phyloP scores from a whole-genome alignment of 2,329 filamentous ascomycete genomes.

The Juglanconis oblonga region DNA sequence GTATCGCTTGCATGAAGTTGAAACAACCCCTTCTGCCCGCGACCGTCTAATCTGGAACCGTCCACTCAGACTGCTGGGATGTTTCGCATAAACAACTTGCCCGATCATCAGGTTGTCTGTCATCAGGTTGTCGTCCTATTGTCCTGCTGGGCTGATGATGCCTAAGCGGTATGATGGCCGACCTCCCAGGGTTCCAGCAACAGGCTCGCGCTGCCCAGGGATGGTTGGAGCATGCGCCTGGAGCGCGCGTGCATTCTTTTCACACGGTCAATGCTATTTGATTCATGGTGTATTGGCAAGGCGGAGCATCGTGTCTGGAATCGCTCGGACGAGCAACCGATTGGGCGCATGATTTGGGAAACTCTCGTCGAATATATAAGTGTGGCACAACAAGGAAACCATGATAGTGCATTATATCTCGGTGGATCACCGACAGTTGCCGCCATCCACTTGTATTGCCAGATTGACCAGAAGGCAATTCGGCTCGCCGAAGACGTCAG shows the following conservation, averaged over 20 bases:
- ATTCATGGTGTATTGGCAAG: neutral
- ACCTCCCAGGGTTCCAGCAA: no score
- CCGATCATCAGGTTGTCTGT: slow-evolving; percentile 7
- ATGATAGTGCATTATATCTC: neutral
- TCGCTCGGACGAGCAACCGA: neutral
- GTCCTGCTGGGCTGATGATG: neutral
- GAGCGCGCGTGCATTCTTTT: neutral
- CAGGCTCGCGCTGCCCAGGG: no score
- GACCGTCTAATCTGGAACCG: neutral
- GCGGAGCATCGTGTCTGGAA: neutral
- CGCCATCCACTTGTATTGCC: neutral
- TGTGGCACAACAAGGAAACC: neutral
- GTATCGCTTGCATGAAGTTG: slow-evolving; percentile 9
- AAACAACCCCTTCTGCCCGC: slow-evolving; percentile 9
- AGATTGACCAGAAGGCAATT: neutral
- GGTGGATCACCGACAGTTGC: neutral
- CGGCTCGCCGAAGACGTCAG: neutral
- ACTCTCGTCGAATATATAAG: neutral
- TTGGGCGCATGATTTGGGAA: neutral
- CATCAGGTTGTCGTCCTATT: neutral
- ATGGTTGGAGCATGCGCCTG: neutral
- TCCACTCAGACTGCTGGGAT: slow-evolving; percentile 12
- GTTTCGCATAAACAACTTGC: slow-evolving; percentile 15
- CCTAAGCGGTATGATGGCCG: no score
- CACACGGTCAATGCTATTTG: neutral